phyloP scores from a whole-genome alignment of 148 eudicot genomes.

The Amaranthus hypochondriacus region DNA sequence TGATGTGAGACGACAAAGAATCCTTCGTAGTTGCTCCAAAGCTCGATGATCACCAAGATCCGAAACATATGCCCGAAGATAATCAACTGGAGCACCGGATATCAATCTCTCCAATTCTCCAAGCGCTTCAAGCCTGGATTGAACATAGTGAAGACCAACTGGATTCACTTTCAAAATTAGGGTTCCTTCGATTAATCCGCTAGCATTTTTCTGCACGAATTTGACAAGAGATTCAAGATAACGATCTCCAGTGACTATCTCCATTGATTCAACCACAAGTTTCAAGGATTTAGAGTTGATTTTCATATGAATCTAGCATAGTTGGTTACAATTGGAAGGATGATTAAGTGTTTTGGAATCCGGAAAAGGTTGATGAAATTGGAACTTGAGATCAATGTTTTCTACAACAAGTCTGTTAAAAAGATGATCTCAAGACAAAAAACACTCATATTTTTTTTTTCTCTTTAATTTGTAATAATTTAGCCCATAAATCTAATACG shows the following conservation, averaged over 20 bases:
- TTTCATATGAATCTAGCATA: background rate
- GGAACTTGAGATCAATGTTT: background rate
- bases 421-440: too few relatives aligned
- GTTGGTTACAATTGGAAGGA: background rate
- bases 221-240: slow-evolving; percentile 79
- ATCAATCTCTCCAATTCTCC: slow-evolving; percentile 68
- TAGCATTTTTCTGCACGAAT: slow-evolving; percentile 61
- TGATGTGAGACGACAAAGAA: slow-evolving; percentile 59
- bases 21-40: slow-evolving; percentile 73
- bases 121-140: slow-evolving; percentile 74
- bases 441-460: too few relatives aligned
- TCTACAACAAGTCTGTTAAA: background rate
- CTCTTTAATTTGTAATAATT: too few relatives aligned
- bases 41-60: slow-evolving; percentile 95
- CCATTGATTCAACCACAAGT: slow-evolving; percentile 21
- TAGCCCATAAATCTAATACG: too few relatives aligned
- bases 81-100: slow-evolving; percentile 87
- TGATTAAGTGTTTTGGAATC: background rate
- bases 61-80: slow-evolving; percentile 81
- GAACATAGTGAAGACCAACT: slow-evolving; percentile 79
- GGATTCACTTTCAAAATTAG: slow-evolving; percentile 66
- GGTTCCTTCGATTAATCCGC: slow-evolving; percentile 60
- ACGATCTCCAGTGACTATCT: slow-evolving; percentile 75
- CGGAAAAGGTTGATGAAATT: background rate
- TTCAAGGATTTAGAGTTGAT: background rate